phyloP scores from a whole-genome alignment of 768 basidiomycete genomes.

The Amanita exitialis region DNA sequence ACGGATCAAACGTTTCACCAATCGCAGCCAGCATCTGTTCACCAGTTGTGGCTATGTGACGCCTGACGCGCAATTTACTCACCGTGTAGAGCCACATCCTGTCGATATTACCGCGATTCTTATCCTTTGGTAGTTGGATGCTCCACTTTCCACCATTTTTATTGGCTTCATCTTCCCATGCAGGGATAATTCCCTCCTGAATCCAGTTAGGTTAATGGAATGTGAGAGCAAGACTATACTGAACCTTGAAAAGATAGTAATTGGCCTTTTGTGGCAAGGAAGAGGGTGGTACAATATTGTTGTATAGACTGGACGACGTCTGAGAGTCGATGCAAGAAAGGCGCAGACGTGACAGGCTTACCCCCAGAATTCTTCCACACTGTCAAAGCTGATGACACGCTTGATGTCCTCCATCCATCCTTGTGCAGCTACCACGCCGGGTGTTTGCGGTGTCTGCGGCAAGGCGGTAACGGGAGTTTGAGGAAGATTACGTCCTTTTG shows the following conservation, averaged over 20 bases:
- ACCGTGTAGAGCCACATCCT: conserved; percentile 99
- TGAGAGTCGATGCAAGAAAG: conserved; percentile 7
- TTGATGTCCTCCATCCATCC: conserved; percentile 99
- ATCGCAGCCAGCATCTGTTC: conserved; percentile 96
- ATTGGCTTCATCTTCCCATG: conserved; percentile 97
- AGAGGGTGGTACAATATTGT: conserved; percentile 95
- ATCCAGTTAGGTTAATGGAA: conserved; percentile 1
- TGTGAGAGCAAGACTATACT: conserved; percentile 13
- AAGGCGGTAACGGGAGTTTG: conserved; percentile 75
- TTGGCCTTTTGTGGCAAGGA: conserved; percentile 93
- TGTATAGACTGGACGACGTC: conserved; percentile 57
- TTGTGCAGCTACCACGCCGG: conserved; percentile 61
- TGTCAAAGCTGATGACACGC: conserved; percentile 90
- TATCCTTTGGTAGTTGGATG: conserved; percentile 94
- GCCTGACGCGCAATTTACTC: conserved; percentile 11
- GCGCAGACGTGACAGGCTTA: conserved; percentile 24
- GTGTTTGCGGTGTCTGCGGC: conserved; percentile 69
- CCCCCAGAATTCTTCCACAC: conserved; percentile 99
- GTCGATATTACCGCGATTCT: conserved; percentile 77
- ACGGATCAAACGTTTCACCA: conserved; percentile 96
- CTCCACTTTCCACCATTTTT: conserved; percentile 98
- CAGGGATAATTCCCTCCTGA: conserved; percentile 92
- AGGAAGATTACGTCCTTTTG: conserved; percentile 82
- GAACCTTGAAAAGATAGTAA: conserved; percentile 96
- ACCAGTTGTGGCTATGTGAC: conserved; percentile 5